phyloP scores from a whole-genome alignment of 768 basidiomycete genomes.

The Pholiota conissans region DNA sequence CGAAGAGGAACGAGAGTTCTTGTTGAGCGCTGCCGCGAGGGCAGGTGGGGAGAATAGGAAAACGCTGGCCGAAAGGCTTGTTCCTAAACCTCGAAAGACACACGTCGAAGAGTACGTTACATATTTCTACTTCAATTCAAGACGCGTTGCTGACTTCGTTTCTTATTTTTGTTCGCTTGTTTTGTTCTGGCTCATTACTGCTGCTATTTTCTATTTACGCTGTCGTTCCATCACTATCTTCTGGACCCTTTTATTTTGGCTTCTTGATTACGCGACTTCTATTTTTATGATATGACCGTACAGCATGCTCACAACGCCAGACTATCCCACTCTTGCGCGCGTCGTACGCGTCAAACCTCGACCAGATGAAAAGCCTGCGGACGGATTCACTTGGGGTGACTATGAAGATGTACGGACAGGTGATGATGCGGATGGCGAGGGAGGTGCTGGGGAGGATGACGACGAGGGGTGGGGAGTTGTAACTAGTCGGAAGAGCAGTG shows the following conservation, averaged over 20 bases:
- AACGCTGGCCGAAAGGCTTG: conserved; percentile 60
- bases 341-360: conserved; percentile 68
- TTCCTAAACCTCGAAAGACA: conserved; percentile 67
- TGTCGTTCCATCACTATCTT: background rate
- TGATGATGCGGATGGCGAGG: conserved; percentile 54
- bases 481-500: conserved; percentile 51
- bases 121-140: conserved; percentile 2
- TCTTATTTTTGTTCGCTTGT: conserved; percentile 1
- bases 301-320: conserved; percentile 67
- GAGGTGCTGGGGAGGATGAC: conserved; percentile 73
- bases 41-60: conserved; percentile 28
- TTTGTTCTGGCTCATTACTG: conserved; percentile 1
- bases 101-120: conserved; percentile 59
- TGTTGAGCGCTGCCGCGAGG: conserved; percentile 24
- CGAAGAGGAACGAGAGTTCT: conserved; percentile 15
- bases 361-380: conserved; percentile 57
- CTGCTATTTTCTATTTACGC: background rate
- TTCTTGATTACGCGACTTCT: too few relatives aligned
- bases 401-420: conserved; percentile 63
- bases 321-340: conserved; percentile 54
- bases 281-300: too few relatives aligned
- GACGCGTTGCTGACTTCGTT: conserved; percentile 5
- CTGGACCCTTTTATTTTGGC: too few relatives aligned
- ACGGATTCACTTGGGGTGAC: conserved; percentile 75
- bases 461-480: conserved; percentile 85